These are phyloP conservation scores for Calvatia gigantea DNA, from an alignment of 768 basidiomycete genomes.

Conservation along the genomic window DNA sequence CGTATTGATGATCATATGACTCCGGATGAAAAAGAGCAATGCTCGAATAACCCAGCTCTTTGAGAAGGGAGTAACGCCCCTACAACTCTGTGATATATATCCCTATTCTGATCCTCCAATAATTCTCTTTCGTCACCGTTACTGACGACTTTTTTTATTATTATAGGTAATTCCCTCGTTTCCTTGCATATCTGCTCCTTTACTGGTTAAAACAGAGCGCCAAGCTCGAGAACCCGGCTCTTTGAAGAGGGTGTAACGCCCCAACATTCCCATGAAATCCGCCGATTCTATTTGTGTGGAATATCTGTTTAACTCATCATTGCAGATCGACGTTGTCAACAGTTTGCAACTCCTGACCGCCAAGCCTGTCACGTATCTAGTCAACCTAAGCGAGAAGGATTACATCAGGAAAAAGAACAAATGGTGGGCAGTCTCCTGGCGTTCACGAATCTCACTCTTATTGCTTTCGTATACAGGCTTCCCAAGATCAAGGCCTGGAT, in stretches of 20 bases:
- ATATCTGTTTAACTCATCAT: background rate
- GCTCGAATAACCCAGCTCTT: slow-evolving; percentile 81
- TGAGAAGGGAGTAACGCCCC: slow-evolving; percentile 93
- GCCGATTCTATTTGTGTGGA: slow-evolving; percentile 29
- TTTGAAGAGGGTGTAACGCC: slow-evolving; percentile 93
- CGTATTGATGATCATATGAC: background rate
- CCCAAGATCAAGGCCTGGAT: slow-evolving; percentile 99
- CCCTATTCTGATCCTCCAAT: slow-evolving; percentile 32
- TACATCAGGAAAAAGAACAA: slow-evolving; percentile 98
- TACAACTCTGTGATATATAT: slow-evolving; percentile 61
- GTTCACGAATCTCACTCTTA: background rate
- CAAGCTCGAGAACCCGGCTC: slow-evolving; percentile 76
- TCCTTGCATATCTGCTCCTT: background rate
- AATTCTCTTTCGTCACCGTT: slow-evolving; percentile 24
- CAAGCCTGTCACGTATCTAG: slow-evolving; percentile 96
- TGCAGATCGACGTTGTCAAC: slow-evolving; percentile 88
- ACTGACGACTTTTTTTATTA: background rate
- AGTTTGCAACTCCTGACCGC: slow-evolving; percentile 88
- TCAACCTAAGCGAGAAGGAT: slow-evolving; percentile 94
- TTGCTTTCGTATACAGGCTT: slow-evolving; percentile 48
- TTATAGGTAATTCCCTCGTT: background rate
- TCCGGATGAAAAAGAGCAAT: slow-evolving; percentile 59
- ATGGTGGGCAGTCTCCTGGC: slow-evolving; percentile 50
- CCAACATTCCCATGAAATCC: slow-evolving; percentile 68
- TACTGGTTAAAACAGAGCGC: slow-evolving; percentile 58